Evolutionary conservation across 164 flowering plant genomes (phyloP).

Genomic region (Kingdonia uniflora): DNA sequence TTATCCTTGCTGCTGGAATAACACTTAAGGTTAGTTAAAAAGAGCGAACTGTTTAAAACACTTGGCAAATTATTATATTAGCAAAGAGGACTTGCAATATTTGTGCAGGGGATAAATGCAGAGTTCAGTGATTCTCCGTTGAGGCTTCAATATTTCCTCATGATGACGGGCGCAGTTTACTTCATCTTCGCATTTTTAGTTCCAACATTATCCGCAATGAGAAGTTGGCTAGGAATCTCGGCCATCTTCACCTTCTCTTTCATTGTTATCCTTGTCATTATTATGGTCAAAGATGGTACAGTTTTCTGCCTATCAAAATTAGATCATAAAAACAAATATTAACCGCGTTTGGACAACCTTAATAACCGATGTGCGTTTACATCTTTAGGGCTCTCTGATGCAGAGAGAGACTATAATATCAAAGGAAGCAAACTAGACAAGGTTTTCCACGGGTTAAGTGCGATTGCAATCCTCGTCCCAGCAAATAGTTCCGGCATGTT

Average conservation of each 20-base stretch:
- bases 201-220: constrained; percentile 49
- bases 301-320: background rate
- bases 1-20: constrained; percentile 43
- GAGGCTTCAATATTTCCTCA: constrained; percentile 40
- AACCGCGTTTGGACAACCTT: too few relatives aligned
- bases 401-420: constrained; percentile 24
- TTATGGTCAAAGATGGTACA: constrained; percentile 33
- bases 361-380: background rate
- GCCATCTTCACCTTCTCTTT: constrained; percentile 26
- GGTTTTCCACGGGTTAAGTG: constrained; percentile 38
- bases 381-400: constrained; percentile 24
- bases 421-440: constrained; percentile 27
- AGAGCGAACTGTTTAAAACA: too few relatives aligned
- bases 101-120: constrained; percentile 30
- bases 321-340: background rate
- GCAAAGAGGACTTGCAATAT: background rate
- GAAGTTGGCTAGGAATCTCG: constrained; percentile 34
- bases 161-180: constrained; percentile 33
- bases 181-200: constrained; percentile 34
- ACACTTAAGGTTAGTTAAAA: constrained; percentile 34
- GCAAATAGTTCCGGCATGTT: constrained; percentile 34
- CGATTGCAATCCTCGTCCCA: constrained; percentile 32
- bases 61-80: too few relatives aligned
- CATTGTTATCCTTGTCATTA: constrained; percentile 19
- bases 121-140: constrained; percentile 26